Evolutionary conservation across 164 flowering plant genomes (phyloP).

Genomic region (Vitis riparia): DNA sequence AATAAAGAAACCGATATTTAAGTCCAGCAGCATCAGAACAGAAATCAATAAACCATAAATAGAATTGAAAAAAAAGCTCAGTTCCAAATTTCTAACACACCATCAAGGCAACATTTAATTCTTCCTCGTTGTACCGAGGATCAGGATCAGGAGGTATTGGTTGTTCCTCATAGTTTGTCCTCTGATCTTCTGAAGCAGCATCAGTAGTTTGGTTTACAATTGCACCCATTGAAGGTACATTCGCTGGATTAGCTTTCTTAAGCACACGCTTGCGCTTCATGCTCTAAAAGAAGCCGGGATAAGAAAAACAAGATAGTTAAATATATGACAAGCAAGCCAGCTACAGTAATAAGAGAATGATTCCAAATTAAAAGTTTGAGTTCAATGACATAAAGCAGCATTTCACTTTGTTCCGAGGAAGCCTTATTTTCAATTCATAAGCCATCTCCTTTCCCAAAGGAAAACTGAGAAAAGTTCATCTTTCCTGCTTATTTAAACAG

Average conservation of each 20-base stretch:
- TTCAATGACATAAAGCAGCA: too few relatives aligned
- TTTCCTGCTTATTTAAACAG: too few relatives aligned
- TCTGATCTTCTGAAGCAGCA: constrained; percentile 28
- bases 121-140: constrained; percentile 50
- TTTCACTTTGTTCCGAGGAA: too few relatives aligned
- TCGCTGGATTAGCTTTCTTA: constrained; percentile 67
- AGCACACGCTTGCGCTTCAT: constrained; percentile 90
- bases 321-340: too few relatives aligned
- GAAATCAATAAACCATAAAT: not conserved
- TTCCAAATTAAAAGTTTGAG: too few relatives aligned
- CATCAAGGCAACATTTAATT: constrained; percentile 44
- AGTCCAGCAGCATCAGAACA: not conserved
- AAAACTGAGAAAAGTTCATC: not conserved
- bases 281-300: constrained; percentile 2
- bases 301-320: too few relatives aligned
- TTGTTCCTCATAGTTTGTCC: constrained; percentile 23
- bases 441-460: not conserved
- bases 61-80: not conserved
- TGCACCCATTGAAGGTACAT: constrained; percentile 10
- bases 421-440: too few relatives aligned
- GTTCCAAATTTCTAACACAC: constrained; percentile 17
- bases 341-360: too few relatives aligned
- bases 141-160: constrained; percentile 17
- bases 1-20: not conserved
- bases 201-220: constrained; percentile 23